phyloP scores from a whole-genome alignment of 805 yeast genomes.

The Candida koratica region DNA sequence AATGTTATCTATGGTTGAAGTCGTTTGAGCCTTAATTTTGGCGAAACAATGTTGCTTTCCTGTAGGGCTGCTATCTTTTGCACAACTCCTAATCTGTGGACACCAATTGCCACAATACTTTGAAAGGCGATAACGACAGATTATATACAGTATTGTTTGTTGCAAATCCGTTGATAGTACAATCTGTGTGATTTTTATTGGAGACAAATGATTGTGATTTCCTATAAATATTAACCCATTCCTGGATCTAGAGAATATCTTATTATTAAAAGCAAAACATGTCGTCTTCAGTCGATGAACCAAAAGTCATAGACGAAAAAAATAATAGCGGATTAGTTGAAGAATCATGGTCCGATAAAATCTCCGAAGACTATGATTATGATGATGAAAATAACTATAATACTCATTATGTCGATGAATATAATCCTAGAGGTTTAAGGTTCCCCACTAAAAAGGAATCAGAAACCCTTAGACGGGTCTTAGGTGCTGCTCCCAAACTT shows the following conservation, averaged over 20 bases:
- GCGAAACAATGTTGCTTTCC: no score
- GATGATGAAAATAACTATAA: conserved; percentile 23
- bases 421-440: conserved; percentile 37
- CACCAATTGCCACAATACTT: no score
- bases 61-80: no score
- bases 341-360: conserved; percentile 13
- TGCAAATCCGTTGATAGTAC: no score
- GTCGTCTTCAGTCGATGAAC: not conserved
- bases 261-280: not conserved
- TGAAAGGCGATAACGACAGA: no score
- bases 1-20: no score
- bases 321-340: conserved; percentile 6
- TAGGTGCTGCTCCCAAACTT: conserved; percentile 47
- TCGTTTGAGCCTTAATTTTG: no score
- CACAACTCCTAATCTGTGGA: no score
- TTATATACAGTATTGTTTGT: no score
- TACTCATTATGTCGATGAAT: conserved; percentile 26
- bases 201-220: no score
- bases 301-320: conserved; percentile 5
- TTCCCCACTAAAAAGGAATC: conserved; percentile 28
- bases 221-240: no score
- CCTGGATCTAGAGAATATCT: not conserved
- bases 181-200: no score
- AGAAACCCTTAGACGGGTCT: conserved; percentile 27
- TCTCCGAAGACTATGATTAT: conserved; percentile 17